Conservation (phyloP, 176 grass and related monocot species). For the Bonia amplexicaulis region DNA sequence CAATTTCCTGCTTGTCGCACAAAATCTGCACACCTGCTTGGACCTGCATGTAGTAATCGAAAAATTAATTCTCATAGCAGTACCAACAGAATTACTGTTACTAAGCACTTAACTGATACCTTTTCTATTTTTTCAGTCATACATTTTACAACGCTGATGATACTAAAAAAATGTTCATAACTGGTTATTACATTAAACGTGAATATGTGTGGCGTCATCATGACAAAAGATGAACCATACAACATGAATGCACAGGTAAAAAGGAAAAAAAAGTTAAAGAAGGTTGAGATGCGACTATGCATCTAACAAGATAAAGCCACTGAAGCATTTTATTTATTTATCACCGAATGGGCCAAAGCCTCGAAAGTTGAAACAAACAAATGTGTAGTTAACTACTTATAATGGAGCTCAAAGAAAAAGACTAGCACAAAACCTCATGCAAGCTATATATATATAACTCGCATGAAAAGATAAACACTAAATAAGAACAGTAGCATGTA, state of each 20-base stretch:
- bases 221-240: neutral
- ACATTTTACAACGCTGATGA: neutral
- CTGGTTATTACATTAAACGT: neutral
- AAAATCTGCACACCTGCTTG: slow-evolving; percentile 75
- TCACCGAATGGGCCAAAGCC: neutral
- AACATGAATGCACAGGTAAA: neutral
- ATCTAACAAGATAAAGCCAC: neutral
- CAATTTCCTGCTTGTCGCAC: slow-evolving; percentile 78
- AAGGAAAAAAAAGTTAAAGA: neutral
- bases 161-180: neutral
- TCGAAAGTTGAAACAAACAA: neutral
- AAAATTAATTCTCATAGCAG: neutral
- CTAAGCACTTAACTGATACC: neutral
- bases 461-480: neutral
- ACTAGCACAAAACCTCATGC: neutral
- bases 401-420: neutral
- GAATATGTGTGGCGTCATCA: neutral
- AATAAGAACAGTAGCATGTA: neutral
- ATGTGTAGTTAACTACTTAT: neutral
- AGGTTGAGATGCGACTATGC: neutral
- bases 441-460: neutral
- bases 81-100: neutral
- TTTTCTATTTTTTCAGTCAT: neutral
- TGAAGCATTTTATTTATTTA: neutral
- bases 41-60: slow-evolving; percentile 40